Evolutionary conservation across 2,329 filamentous ascomycete species (phyloP), one percentile per base, ranked within the genome.

Genomic region (Talaromyces sp.): DNA sequence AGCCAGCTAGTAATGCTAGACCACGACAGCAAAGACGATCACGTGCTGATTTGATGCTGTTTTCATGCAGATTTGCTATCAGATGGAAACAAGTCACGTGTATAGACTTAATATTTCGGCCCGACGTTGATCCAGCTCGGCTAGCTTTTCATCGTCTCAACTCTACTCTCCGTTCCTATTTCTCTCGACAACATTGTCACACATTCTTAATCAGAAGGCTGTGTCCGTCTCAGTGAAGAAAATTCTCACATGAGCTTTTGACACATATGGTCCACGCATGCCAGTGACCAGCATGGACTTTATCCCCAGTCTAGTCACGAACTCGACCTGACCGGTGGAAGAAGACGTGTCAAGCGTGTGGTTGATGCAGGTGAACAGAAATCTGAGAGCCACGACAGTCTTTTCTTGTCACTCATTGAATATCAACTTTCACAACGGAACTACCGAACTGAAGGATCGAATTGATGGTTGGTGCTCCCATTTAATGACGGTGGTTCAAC

Each of bases 331-430:
- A 61, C 68, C 66, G 73, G 76, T 74, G 77, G 78, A 78, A 77
- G 77, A 74, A 75, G 75, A 74, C 71, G 72, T 70, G 62, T 65
- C 54, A 63, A 64, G 64, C 62, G 71, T 74, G 74, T 75, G 74
- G 63, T 70, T 81, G 79, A 80, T 73, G 79, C 79, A 79, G 72
- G 73, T 66, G 79, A 81, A 81, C 79, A 81, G 79, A 81, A 73
- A 81, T 81, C 79, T 77, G 70, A 81, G 79, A 75, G 79, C 77
- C 52, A 62, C 54, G 41, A 59, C 64, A 62, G 60, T 66, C 61
- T 35, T 47, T 37, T 54, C 54, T 60, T 41, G 58, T 54, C 50
- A 10, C 57, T 35, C 62, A 22, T 56, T 45, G 19, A 43, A n/a
- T 64, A 58, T 35, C 13, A 10, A 7, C n/a, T 3, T 27, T 22